Evolutionary conservation across 2,329 filamentous ascomycete species (phyloP).

Genomic region (Fusarium sp.): DNA sequence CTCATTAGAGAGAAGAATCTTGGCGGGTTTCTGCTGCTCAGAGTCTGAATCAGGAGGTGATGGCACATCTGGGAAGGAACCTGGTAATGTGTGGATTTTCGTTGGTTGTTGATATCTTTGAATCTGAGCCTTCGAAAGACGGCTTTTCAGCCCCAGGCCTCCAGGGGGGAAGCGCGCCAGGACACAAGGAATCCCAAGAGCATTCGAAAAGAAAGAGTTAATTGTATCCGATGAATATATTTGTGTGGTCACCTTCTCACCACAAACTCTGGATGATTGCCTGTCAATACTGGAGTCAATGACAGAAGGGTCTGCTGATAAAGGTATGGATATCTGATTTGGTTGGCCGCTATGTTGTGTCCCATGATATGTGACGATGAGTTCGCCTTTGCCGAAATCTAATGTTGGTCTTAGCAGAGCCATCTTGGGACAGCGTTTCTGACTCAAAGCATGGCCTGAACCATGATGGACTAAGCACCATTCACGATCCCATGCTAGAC

Average conservation of each 20-base stretch:
- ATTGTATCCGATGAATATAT: slow-evolving; percentile 75
- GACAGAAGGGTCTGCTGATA: slow-evolving; percentile 74
- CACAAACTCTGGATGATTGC: slow-evolving; percentile 79
- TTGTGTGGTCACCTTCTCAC: slow-evolving; percentile 78
- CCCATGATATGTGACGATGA: slow-evolving; percentile 70
- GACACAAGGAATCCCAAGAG: slow-evolving; percentile 82
- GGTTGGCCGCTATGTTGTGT: slow-evolving; percentile 38
- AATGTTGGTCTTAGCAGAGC: slow-evolving; percentile 81
- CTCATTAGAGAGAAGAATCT: slow-evolving; percentile 90
- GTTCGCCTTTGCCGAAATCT: slow-evolving; percentile 74
- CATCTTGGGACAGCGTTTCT: slow-evolving; percentile 91
- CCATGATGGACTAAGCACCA: slow-evolving; percentile 94
- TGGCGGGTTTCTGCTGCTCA: slow-evolving; percentile 54
- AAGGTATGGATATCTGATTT: slow-evolving; percentile 64
- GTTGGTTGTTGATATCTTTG: slow-evolving; percentile 64
- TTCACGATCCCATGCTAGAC: slow-evolving; percentile 93
- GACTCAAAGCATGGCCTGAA: slow-evolving; percentile 84
- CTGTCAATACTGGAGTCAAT: slow-evolving; percentile 59
- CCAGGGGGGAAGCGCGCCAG: slow-evolving; percentile 85
- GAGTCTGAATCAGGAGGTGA: slow-evolving; percentile 69
- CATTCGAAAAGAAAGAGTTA: slow-evolving; percentile 80
- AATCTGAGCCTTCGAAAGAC: slow-evolving; percentile 79
- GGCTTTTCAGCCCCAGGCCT: slow-evolving; percentile 66
- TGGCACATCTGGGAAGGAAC: slow-evolving; percentile 65
- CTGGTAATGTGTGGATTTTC: slow-evolving; percentile 56